A percentile compares a stretch with the other conserved stretches of the same genome.
Evolutionary conservation across 768 basidiomycete species (phyloP).

Genomic region (Lactarius hengduanensis): DNA sequence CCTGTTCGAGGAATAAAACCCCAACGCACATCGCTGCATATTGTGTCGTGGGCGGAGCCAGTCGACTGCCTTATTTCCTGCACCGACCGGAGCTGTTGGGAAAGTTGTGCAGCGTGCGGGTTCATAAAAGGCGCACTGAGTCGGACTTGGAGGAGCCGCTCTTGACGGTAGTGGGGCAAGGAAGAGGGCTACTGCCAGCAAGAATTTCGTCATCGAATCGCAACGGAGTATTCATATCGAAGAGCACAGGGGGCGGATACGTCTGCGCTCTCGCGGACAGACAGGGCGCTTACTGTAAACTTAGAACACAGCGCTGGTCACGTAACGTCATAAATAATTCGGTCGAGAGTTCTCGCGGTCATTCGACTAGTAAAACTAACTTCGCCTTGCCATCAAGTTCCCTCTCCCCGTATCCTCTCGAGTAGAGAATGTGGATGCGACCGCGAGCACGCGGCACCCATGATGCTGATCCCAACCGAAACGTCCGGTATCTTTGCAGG

Average conservation of each 20-base stretch:
- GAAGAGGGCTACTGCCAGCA: neutral
- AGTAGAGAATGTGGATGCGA: conserved; percentile 20
- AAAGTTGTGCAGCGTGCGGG: neutral
- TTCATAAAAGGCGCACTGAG: neutral
- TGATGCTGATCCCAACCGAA: conserved; percentile 24
- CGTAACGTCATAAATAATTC: neutral
- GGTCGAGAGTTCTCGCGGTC: neutral
- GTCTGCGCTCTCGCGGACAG: neutral
- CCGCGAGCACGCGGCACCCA: conserved; percentile 23
- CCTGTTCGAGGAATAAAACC: no score
- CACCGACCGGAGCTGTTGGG: no score
- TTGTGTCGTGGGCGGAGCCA: conserved; percentile 5
- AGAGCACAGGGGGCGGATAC: neutral
- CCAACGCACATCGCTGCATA: neutral
- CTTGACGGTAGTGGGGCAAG: neutral
- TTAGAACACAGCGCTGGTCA: neutral
- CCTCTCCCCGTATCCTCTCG: conserved; percentile 20
- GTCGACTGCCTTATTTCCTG: neutral
- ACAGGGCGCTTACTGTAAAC: neutral
- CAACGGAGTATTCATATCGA: neutral
- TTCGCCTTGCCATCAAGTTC: neutral
- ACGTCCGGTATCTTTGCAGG: neutral
- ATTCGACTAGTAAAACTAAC: neutral
- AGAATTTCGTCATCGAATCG: neutral
- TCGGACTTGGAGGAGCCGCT: neutral